Base-by-base conservation (phyloP, 1,139 yeast species). In the Zygosaccharomyces pseudobailii region DNA sequence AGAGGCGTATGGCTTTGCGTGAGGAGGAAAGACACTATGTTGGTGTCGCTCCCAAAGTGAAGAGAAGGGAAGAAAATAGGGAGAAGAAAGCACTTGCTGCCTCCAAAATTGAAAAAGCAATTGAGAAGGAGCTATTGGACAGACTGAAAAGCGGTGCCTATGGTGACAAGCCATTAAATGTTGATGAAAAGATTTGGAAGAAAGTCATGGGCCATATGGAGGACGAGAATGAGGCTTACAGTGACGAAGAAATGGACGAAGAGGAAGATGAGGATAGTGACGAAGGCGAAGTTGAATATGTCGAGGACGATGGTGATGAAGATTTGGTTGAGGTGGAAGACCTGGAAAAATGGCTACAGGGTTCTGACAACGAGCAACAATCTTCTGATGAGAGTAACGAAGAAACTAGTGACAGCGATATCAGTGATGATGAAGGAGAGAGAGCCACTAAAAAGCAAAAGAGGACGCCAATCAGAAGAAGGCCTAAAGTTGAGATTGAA, bases 131-230 rank as follows among this genome's bases (percentile, higher is more conserved):
- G 70, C 76, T 92, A 56, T 75, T 92, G 61, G 96, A 90, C 47
- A 82, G 98, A 71, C 79, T 92, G 61, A 92, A 92, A 80, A 83
- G 92, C 66, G 98, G 98, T 53, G 97, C 97, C 5, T 92, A 92
- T 63, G 98, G 98, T 54, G 97, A 92, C 63, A 87, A 90, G 67
- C 98, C 98, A 49, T 75, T 92, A 64, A 92, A 92, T 63, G 98
- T 92, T 38, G 97, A 92, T 61, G 97, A 90, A 63, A 84, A 83
- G 71, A 82, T 92, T 53, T 92, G 98, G 98, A 84, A 85, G 76
- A 87, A 82, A 72, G 95, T 92, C 23, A 78, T 92, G 72, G 88
- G 92, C 56, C 61, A 80, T 44, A 80, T 78, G 54, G 84, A 80
- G 51, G 86, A 80, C 42, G 84, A 80, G 50, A 81, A 80, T 35